Percentiles rank a stretch among this genome's conserved stretches.
phyloP scores from a whole-genome alignment of 345 rosid species.

The Euclidium syriacum region DNA sequence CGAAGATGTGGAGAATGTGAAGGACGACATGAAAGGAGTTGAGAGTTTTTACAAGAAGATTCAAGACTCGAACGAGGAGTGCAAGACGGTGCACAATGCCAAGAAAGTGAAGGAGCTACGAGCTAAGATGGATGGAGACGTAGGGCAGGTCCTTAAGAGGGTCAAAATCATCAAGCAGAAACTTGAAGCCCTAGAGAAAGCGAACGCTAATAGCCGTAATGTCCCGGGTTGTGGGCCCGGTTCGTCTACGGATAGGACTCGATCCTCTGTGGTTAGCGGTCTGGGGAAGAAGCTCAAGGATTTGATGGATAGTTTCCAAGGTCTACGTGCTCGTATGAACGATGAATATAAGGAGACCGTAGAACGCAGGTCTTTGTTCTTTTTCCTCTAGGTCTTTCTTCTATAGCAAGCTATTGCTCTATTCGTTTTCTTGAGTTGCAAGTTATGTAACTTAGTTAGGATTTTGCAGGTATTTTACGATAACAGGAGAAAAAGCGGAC shows the following conservation, averaged over 20 bases:
- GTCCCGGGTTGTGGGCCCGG: constrained; percentile 78
- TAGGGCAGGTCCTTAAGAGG: constrained; percentile 54
- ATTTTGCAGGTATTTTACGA: constrained; percentile 50
- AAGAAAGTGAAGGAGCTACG: constrained; percentile 59
- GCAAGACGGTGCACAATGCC: constrained; percentile 61
- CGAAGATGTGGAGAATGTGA: constrained; percentile 67
- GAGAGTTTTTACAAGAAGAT: constrained; percentile 56
- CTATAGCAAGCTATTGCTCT: not conserved
- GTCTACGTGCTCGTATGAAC: constrained; percentile 51
- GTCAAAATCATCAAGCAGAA: constrained; percentile 65
- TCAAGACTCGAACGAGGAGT: constrained; percentile 68
- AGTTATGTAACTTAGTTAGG: not conserved
- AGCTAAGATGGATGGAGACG: constrained; percentile 63
- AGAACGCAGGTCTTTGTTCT: constrained; percentile 37
- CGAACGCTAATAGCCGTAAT: constrained; percentile 58
- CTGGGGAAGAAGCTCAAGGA: constrained; percentile 76
- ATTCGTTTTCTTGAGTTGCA: not conserved
- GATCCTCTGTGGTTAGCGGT: constrained; percentile 70
- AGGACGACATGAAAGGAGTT: constrained; percentile 57
- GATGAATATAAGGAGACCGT: constrained; percentile 71
- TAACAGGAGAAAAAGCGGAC: constrained; percentile 67
- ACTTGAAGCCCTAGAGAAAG: constrained; percentile 65
- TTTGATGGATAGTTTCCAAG: constrained; percentile 73
- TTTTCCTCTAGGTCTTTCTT: constrained; percentile 8
- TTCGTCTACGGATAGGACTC: constrained; percentile 75